These are phyloP conservation scores for Cutaneotrichosporon sp. DNA, from an alignment of 1,284 basidiomycete species.

Conservation along the genomic window DNA sequence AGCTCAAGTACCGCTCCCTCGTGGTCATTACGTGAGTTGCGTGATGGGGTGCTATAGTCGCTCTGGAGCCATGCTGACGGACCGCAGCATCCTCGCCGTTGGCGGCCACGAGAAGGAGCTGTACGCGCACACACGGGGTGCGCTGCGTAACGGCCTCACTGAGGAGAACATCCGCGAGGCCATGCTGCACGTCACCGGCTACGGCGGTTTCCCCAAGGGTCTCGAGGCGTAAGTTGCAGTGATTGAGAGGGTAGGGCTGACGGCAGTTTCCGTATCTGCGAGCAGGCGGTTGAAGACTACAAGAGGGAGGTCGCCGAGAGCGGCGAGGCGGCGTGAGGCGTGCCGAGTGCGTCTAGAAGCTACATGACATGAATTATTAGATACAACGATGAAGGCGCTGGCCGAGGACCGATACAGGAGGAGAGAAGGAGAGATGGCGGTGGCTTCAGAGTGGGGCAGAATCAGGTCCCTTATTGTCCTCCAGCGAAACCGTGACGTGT, in stretches of 20 bases:
- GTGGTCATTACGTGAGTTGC: conserved; percentile 21
- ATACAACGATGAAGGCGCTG: no score
- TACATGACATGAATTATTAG: no score
- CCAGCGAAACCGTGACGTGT: no score
- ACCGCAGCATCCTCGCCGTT: conserved; percentile 18
- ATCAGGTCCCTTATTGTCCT: no score
- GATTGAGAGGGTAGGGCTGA: background rate
- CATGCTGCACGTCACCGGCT: conserved; percentile 18
- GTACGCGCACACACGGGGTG: conserved; percentile 16
- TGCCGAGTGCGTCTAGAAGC: background rate
- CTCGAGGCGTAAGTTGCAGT: conserved; percentile 16
- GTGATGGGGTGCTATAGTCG: background rate
- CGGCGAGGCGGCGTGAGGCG: background rate
- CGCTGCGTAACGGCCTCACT: conserved; percentile 19
- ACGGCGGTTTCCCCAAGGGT: conserved; percentile 21
- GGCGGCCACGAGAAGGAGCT: conserved; percentile 20
- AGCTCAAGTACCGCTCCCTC: conserved; percentile 22
- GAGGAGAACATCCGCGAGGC: conserved; percentile 21
- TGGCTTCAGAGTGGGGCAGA: no score
- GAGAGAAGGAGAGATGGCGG: no score
- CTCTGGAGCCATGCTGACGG: conserved; percentile 7
- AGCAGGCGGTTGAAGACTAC: conserved; percentile 13
- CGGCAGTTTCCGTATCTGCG: conserved; percentile 14
- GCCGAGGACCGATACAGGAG: no score
- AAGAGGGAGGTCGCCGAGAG: conserved; percentile 10